Base-by-base conservation (phyloP, 129 eudicot genomes). In the Sambucus nigra region DNA sequence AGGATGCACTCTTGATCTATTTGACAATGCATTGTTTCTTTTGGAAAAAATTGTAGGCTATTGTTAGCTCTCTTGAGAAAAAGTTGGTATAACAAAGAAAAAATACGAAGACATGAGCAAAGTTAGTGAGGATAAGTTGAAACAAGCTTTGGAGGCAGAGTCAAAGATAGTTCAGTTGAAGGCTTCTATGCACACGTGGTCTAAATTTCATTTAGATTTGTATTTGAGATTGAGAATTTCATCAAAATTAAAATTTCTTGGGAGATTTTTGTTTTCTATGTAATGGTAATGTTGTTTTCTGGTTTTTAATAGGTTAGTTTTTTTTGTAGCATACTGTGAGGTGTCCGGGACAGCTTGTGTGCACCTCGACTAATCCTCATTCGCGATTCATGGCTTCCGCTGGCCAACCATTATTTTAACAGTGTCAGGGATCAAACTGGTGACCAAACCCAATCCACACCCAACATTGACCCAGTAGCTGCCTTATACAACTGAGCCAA, bases 81-180 rank as follows among this genome's bases (percentile, higher is more conserved):
- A 82, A 71, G 74, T 91, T 27, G 91, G 66, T 53, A 94, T 82
- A 57, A 80, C 99, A 44, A 95, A 91, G 76, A 91, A 86, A 75
- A 91, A 77, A 55, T 91, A 69, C 47, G 99, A 82, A 59, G 94
- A 91, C 67, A 67, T 95, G 40, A 91, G 52, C 71, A 91, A 86
- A 72, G 81, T 91, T 55, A 79, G 99, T 38, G 99, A 91, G 72
- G 95, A 86, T 57, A 75, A 95, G 63, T 35, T 91, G 71, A 82
- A 80, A 69, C 99, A 91, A 67, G 95, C 94, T 26, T 48, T 77
- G 73, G 99, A 91, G 33, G 95, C 99, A 50, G 99, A 91, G 75
- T 74, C 91, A 0, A 86, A 71, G 59, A 64, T 86, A 38, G 70
- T 82, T 70, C 80, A 91, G 80, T 53, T 91, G 68, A 91, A 91